These are phyloP conservation scores for Tuber indicum DNA, from an alignment of 495 filamentous ascomycete genomes.

Conservation along the genomic window DNA sequence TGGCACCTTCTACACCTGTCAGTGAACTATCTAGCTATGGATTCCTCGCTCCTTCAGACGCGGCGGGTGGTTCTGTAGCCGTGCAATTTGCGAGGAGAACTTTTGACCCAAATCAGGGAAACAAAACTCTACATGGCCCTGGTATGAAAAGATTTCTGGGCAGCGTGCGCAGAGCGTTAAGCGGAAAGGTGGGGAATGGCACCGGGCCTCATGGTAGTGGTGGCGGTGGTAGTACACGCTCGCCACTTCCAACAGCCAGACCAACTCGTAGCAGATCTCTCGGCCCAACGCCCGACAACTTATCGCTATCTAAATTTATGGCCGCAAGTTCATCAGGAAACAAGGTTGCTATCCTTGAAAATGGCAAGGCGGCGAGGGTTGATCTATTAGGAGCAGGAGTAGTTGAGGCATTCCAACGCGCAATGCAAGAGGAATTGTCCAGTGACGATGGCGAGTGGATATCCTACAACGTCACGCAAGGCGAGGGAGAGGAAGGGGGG, in stretches of 20 bases:
- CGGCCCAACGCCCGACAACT: slow-evolving; percentile 11
- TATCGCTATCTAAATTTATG: slow-evolving; percentile 25
- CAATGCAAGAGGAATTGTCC: slow-evolving; percentile 49
- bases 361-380: slow-evolving; percentile 47
- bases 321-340: slow-evolving; percentile 21
- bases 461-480: slow-evolving; percentile 5
- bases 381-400: slow-evolving; percentile 76
- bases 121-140: slow-evolving; percentile 47
- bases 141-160: slow-evolving; percentile 81
- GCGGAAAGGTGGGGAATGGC: slow-evolving; percentile 51
- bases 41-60: slow-evolving; percentile 7
- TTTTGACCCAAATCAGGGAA: slow-evolving; percentile 13
- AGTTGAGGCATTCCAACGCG: slow-evolving; percentile 63
- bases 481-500: slow-evolving; percentile 3
- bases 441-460: slow-evolving; percentile 15
- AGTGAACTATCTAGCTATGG: slow-evolving; percentile 26
- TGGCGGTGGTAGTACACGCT: slow-evolving; percentile 9
- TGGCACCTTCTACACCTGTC: slow-evolving; percentile 57
- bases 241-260: slow-evolving; percentile 7
- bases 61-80: slow-evolving; percentile 17
- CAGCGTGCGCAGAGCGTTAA: slow-evolving; percentile 78
- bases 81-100: slow-evolving; percentile 10
- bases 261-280: slow-evolving; percentile 21
- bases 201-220: slow-evolving; percentile 4
- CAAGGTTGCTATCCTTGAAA: slow-evolving; percentile 17